Conservation (phyloP, 202 grass and related monocot species). For the Panicum virgatum region DNA sequence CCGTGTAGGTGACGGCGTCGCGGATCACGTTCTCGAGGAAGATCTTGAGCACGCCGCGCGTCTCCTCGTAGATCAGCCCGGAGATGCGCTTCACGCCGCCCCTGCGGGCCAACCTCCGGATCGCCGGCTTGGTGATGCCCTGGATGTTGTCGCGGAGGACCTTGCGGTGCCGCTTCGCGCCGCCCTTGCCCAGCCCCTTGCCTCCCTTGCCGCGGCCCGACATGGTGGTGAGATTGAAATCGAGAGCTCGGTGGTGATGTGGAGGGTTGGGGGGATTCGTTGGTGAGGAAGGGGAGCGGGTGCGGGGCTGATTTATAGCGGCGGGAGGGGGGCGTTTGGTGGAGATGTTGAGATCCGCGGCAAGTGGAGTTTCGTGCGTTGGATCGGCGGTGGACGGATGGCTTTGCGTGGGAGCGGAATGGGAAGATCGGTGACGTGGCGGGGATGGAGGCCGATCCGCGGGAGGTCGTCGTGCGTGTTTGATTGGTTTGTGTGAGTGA, state of each 20-base stretch:
- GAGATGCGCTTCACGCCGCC: slow-evolving; percentile 78
- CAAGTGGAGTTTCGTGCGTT: background rate
- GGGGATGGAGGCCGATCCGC: background rate
- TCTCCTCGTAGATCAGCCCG: slow-evolving; percentile 67
- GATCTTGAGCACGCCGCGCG: slow-evolving; percentile 93
- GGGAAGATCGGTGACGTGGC: slow-evolving; percentile 28
- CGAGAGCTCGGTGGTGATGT: background rate
- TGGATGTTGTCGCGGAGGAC: slow-evolving; percentile 72
- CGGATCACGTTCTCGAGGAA: slow-evolving; percentile 98
- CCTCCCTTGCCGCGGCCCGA: slow-evolving; percentile 62
- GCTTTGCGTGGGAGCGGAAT: background rate
- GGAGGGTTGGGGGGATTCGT: no score
- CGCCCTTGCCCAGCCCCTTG: slow-evolving; percentile 54
- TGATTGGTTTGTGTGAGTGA: background rate
- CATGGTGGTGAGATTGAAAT: slow-evolving; percentile 19
- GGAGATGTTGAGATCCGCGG: slow-evolving; percentile 4
- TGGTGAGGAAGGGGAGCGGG: fast-evolving
- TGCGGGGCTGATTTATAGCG: background rate
- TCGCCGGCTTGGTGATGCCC: slow-evolving; percentile 67
- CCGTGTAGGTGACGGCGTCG: slow-evolving; percentile 94
- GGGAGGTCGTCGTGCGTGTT: background rate
- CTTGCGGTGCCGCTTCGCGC: slow-evolving; percentile 61
- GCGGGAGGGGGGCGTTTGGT: no score
- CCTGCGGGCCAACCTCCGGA: slow-evolving; percentile 46
- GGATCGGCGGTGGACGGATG: slow-evolving; percentile 8